Evolutionary conservation across 1,284 basidiomycete genomes (phyloP), one percentile per base, ranked within the genome.

Genomic region (Trichosporon coremiiforme): DNA sequence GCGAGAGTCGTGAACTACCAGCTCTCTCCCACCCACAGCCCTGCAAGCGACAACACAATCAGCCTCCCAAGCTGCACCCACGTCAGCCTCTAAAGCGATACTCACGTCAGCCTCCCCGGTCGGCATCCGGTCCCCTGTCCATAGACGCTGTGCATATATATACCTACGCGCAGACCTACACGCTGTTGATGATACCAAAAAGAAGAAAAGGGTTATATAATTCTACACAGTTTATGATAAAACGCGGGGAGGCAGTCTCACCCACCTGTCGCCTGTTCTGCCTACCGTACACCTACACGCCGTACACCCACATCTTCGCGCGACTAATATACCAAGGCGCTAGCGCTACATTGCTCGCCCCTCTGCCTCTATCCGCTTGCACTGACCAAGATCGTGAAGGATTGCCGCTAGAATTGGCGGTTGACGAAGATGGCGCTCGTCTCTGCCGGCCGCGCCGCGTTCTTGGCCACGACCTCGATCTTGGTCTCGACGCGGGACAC

Each of bases 401-500:
- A 2, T 12, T 10, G 38, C 38, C 38, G 12, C 60, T 65, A 71
- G 53, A 64, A 79, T 66, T 82, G 81, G 65, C 79, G 71, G 71
- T 70, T 78, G 22, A 82, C 71, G 41, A 75, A 80, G 22, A 82
- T 79, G 29, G 75, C 75, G 47, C 76, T 78, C 17, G 76, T 79
- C 70, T 82, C 79, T 6, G 77, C 70, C 63, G 74, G 35, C 22
- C 25, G 12, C 25, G 66, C 36, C 5, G 79, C 80, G 0, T 76
- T 75, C 64, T 74, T 77, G 25, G 77, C 76, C 1, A 80, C 72
- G 2, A 82, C 70, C 64, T 82, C 81, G 33, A 82, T 75, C 74
- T 76, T 78, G 36, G 70, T 78, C 33, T 80, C 78, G 53, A 69
- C 36, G 70, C 74, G 77, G 7, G 55, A 64, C 0, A 71, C 66